A percentile compares a stretch with the other conserved stretches of the same genome.
Conservation (phyloP, 805 yeast genomes). For the Maudiozyma bulderi region DNA sequence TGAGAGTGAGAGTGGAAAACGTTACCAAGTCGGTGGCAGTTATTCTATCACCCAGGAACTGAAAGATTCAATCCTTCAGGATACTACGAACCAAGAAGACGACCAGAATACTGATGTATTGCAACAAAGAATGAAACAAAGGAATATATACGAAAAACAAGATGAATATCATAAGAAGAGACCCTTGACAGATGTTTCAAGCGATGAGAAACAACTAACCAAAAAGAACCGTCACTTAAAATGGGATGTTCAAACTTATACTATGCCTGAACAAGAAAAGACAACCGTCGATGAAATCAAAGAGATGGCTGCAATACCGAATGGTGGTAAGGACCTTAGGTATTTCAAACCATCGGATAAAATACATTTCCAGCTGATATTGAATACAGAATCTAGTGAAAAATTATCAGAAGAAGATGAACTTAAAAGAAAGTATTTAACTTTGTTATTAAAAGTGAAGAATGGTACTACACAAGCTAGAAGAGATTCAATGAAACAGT, state of each 20-base stretch:
- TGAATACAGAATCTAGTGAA: constrained; percentile 28
- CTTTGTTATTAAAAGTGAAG: constrained; percentile 57
- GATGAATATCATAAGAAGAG: constrained; percentile 40
- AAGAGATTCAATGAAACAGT: constrained; percentile 55
- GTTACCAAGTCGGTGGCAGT: constrained; percentile 26
- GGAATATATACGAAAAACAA: constrained; percentile 31
- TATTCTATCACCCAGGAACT: constrained; percentile 34
- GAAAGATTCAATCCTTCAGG: constrained; percentile 20
- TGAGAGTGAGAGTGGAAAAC: neutral
- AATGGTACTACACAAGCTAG: constrained; percentile 67
- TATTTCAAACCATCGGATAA: constrained; percentile 64
- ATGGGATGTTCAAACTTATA: constrained; percentile 35
- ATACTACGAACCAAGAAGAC: constrained; percentile 11
- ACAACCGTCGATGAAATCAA: constrained; percentile 20
- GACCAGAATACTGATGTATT: constrained; percentile 24
- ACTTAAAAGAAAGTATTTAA: constrained; percentile 52
- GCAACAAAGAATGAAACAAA: constrained; percentile 17
- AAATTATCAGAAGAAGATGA: constrained; percentile 42
- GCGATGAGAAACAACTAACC: constrained; percentile 9
- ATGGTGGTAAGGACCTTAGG: constrained; percentile 55
- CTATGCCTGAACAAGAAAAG: constrained; percentile 41
- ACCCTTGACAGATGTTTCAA: constrained; percentile 11
- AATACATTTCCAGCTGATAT: constrained; percentile 57
- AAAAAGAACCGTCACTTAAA: constrained; percentile 17
- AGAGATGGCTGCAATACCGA: constrained; percentile 34